A percentile compares a stretch with the other conserved stretches of the same genome.
These are phyloP conservation scores for Aspergillus fischeri DNA, from an alignment of 2,329 filamentous ascomycete genomes.

Conservation along the genomic window DNA sequence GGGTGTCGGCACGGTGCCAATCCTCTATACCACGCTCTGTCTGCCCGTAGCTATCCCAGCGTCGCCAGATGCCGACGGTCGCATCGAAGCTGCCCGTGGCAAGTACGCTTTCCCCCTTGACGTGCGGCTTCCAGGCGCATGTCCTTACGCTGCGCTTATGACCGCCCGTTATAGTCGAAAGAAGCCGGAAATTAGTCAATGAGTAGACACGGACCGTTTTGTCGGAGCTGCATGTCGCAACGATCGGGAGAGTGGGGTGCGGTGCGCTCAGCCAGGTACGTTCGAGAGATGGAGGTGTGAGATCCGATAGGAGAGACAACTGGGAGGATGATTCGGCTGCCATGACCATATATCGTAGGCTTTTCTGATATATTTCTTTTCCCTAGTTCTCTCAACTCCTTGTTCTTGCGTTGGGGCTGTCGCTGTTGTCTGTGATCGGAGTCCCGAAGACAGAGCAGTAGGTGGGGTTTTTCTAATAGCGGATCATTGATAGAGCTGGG, in stretches of 20 bases:
- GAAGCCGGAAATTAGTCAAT: constrained; percentile 71
- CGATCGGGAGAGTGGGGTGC: constrained; percentile 79
- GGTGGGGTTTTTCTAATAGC: not conserved
- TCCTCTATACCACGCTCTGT: not conserved
- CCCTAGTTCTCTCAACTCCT: not conserved
- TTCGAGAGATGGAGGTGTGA: constrained; percentile 49
- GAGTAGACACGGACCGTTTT: constrained; percentile 89
- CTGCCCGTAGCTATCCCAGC: constrained; percentile 48
- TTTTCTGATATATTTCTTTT: not conserved
- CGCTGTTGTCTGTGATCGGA: not conserved
- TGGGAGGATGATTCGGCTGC: constrained; percentile 1
- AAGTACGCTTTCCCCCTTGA: constrained; percentile 66
- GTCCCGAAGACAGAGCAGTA: not conserved
- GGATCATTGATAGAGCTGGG: not conserved
- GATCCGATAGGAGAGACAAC: constrained; percentile 47
- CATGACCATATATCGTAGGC: not conserved
- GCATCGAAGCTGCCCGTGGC: constrained; percentile 93
- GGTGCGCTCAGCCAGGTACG: constrained; percentile 83
- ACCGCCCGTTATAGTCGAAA: constrained; percentile 77
- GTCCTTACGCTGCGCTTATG: constrained; percentile 87
- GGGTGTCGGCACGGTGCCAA: constrained; percentile 17
- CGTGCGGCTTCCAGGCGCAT: constrained; percentile 79
- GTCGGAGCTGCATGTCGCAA: constrained; percentile 82
- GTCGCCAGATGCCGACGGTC: constrained; percentile 79
- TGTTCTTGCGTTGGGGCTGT: not conserved